These are phyloP conservation scores for Apiospora marii DNA, from an alignment of 2,329 filamentous ascomycete species.

Conservation along the genomic window DNA sequence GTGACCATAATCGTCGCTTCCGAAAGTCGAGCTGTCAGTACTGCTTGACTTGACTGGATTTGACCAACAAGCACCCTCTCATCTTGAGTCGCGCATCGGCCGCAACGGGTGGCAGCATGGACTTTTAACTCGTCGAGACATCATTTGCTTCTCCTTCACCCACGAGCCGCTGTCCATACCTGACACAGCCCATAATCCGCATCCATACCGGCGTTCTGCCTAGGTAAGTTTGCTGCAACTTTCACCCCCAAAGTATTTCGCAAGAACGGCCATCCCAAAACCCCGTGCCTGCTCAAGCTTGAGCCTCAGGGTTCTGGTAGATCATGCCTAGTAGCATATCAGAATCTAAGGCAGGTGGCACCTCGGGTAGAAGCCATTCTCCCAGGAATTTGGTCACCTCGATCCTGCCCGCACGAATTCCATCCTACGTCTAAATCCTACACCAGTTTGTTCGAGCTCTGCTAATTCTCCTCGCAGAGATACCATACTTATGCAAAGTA, in stretches of 20 bases:
- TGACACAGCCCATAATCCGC: not conserved
- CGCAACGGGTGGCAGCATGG: slow-evolving; percentile 1
- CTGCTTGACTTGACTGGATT: not conserved
- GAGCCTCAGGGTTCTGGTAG: not conserved
- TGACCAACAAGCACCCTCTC: not conserved
- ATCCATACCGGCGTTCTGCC: not conserved
- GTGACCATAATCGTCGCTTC: slow-evolving; percentile 2
- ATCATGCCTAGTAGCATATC: not conserved
- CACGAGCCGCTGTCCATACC: not conserved
- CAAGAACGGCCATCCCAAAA: not conserved
- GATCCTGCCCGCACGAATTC: not conserved
- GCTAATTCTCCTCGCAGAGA: not conserved
- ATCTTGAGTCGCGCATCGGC: not conserved
- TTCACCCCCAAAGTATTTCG: not conserved
- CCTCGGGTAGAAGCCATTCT: not conserved
- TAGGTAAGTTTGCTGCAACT: not conserved
- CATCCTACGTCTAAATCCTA: not conserved
- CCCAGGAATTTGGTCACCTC: not conserved
- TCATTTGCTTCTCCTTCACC: not conserved
- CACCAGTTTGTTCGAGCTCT: not conserved
- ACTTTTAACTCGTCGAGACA: not conserved
- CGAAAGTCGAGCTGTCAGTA: not conserved
- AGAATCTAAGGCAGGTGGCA: not conserved
- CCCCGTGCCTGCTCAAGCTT: not conserved
- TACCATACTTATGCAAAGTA: not conserved